Base-by-base conservation (phyloP, 2,329 filamentous ascomycete genomes). In the Cytospora chrysosperma region DNA sequence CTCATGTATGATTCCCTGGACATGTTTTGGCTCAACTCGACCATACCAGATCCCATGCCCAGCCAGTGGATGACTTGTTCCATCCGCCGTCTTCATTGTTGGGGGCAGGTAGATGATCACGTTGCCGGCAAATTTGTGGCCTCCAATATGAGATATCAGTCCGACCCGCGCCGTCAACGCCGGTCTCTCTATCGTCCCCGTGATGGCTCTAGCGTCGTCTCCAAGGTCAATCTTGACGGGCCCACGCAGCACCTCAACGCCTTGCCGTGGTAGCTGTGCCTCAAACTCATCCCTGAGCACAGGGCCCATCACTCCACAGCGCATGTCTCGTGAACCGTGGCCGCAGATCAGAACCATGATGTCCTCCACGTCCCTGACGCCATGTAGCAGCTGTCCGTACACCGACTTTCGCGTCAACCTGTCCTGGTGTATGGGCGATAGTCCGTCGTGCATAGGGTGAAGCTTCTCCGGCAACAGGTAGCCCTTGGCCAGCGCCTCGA, bases 51-150 rank as follows among this genome's bases (percentile, higher is more conserved):
- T 84, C 0, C 91, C 91, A 70, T 85, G 85, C 0, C 91, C 90
- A 1, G 84, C 85, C 57, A 93, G 75, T 5, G 85, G 81, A 72
- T 91, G 86, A 12, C 69, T 66, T 66, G 75, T 68, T 5, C 79
- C 82, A 4, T 75, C 76, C 32, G 63, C 69, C 3, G 72, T 74
- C 65, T 72, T 78, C 66, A 79, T 64, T 0, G 71, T 71, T 0
- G 87, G 88, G 5, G 92, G 91, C 6, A 95, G 73, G 70, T 95
- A 95, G 1, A 95, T 76, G 55, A 95, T 92, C 40, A 94, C 85
- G 73, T 96, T 96, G 1, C 92, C 92, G 0, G 92, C 92, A 73
- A 89, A 94, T 73, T 93, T 93, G 75, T 96, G 92, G 0, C 92
- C 92, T 1, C 91, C 91, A 59, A 96, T 88, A 70, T 96, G 92